A percentile compares a stretch with the other conserved stretches of the same genome.
Evolutionary conservation across 1,139 yeast genomes (phyloP).

Genomic region (Pichia sp.): DNA sequence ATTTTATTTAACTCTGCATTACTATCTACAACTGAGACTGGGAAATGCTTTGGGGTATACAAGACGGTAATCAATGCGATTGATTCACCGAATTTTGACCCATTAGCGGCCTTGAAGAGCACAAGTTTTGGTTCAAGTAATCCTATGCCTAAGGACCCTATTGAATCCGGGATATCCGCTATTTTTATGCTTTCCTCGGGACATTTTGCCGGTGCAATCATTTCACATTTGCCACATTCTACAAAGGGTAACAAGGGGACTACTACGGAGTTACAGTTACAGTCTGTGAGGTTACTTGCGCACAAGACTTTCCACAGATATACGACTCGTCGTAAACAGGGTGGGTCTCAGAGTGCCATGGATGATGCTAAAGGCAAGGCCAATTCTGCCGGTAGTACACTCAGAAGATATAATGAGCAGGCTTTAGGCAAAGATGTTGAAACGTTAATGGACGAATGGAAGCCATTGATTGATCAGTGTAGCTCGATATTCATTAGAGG

Average conservation of each 20-base stretch:
- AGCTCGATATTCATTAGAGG: slow-evolving; percentile 78
- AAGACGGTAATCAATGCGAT: slow-evolving; percentile 55
- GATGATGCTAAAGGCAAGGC: slow-evolving; percentile 95
- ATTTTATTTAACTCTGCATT: slow-evolving; percentile 49
- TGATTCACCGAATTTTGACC: slow-evolving; percentile 32
- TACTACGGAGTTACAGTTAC: slow-evolving; percentile 45
- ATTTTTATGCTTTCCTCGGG: slow-evolving; percentile 96
- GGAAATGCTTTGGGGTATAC: slow-evolving; percentile 57
- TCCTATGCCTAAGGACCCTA: slow-evolving; percentile 19
- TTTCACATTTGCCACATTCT: slow-evolving; percentile 62
- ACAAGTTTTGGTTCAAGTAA: slow-evolving; percentile 4
- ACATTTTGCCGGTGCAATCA: slow-evolving; percentile 93
- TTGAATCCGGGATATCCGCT: slow-evolving; percentile 48
- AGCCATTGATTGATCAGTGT: slow-evolving; percentile 51
- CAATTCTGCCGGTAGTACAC: slow-evolving; percentile 88
- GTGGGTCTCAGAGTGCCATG: slow-evolving; percentile 92
- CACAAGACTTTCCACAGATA: slow-evolving; percentile 92
- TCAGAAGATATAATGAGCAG: slow-evolving; percentile 86
- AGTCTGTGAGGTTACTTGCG: slow-evolving; percentile 59
- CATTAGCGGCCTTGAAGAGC: slow-evolving; percentile 33
- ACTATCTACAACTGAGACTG: slow-evolving; percentile 38
- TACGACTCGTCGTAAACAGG: slow-evolving; percentile 95
- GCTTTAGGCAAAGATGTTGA: slow-evolving; percentile 75
- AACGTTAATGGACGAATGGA: slow-evolving; percentile 66
- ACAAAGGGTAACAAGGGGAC: slow-evolving; percentile 52